These are phyloP conservation scores for Agrocybe pediades DNA, from an alignment of 768 basidiomycete species.

Conservation along the genomic window DNA sequence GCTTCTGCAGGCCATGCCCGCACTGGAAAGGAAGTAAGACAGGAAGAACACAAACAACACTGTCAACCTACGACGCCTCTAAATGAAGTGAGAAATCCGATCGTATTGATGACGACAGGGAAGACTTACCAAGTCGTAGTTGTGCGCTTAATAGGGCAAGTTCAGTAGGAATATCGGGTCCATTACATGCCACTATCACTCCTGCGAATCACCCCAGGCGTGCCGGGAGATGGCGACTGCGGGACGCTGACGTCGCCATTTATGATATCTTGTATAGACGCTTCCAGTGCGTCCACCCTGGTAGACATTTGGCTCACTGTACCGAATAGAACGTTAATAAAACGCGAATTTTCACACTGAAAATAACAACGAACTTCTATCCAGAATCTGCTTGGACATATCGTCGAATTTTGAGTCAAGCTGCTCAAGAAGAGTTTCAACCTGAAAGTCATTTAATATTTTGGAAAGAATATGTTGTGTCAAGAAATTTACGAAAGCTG, in stretches of 20 bases:
- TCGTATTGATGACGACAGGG: no score
- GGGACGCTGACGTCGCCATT: constrained; percentile 69
- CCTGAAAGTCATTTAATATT: constrained; percentile 45
- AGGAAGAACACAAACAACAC: background rate
- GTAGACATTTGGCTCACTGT: constrained; percentile 93
- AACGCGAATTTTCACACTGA: constrained; percentile 1
- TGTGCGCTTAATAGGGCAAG: background rate
- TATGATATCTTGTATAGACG: constrained; percentile 91
- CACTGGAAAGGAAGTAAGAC: background rate
- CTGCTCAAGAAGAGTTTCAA: constrained; percentile 85
- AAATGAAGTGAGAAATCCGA: background rate
- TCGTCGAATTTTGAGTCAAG: constrained; percentile 91
- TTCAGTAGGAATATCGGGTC: background rate
- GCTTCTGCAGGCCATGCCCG: background rate
- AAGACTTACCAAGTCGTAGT: background rate
- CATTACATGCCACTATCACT: constrained; percentile 37
- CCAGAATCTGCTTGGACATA: constrained; percentile 89
- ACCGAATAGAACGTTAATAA: background rate
- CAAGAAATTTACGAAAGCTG: constrained; percentile 76
- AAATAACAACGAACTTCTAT: constrained; percentile 60
- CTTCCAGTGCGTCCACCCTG: constrained; percentile 87
- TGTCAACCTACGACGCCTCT: background rate
- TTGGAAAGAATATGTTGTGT: background rate
- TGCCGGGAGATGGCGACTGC: constrained; percentile 57
- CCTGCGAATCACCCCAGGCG: constrained; percentile 41